These are phyloP conservation scores for Trichoderma harzianum DNA, from an alignment of 2,329 filamentous ascomycete genomes.

Conservation along the genomic window DNA sequence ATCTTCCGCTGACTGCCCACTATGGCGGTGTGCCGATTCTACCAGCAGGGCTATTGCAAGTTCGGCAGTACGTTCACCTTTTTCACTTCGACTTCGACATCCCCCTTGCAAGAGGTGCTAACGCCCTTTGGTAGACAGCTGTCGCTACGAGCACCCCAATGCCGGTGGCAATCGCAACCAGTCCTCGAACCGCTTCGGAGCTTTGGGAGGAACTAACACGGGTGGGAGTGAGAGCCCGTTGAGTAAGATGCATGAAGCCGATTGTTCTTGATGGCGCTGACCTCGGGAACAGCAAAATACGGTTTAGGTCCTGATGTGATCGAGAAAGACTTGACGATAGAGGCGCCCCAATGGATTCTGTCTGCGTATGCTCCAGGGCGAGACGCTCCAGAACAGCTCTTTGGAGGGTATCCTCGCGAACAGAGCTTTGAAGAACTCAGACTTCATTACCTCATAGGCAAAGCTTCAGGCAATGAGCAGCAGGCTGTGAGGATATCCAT, in stretches of 20 bases:
- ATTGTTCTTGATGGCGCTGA: slow-evolving; percentile 6
- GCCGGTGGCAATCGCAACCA: slow-evolving; percentile 36
- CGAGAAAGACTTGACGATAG: slow-evolving; percentile 62
- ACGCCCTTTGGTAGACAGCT: slow-evolving; percentile 40
- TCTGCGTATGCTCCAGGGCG: slow-evolving; percentile 79
- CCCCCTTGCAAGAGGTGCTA: neutral
- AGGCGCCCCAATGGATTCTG: slow-evolving; percentile 79
- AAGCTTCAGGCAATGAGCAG: slow-evolving; percentile 57
- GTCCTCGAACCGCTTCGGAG: slow-evolving; percentile 55
- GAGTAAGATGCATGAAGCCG: slow-evolving; percentile 18
- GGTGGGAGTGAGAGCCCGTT: slow-evolving; percentile 25
- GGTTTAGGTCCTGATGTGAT: slow-evolving; percentile 58
- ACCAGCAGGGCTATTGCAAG: slow-evolving; percentile 49
- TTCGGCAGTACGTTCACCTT: slow-evolving; percentile 44
- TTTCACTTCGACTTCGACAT: neutral
- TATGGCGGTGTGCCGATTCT: slow-evolving; percentile 48
- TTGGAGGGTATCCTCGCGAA: slow-evolving; percentile 75
- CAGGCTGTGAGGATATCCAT: slow-evolving; percentile 43
- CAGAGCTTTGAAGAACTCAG: slow-evolving; percentile 87
- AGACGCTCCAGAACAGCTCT: slow-evolving; percentile 76
- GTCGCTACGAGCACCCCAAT: slow-evolving; percentile 52
- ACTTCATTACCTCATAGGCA: slow-evolving; percentile 63
- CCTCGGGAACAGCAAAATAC: slow-evolving; percentile 38
- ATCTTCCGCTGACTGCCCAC: slow-evolving; percentile 18
- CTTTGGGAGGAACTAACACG: slow-evolving; percentile 36